Base-by-base conservation (phyloP, 352 stramenopile genomes). In the Phytophthora multivora region DNA sequence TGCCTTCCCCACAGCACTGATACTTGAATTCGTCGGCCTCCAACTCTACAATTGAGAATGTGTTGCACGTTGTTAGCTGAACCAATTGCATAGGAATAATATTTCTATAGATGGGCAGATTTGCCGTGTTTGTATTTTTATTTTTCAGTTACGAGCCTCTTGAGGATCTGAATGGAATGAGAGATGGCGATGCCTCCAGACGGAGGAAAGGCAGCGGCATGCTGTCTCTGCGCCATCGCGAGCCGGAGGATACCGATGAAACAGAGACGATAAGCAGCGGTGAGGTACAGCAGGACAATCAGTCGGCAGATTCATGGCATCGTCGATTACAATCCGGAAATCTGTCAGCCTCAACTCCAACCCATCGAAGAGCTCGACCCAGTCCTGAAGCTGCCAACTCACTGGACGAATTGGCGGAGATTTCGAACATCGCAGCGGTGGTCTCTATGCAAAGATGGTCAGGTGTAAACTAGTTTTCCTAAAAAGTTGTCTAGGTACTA, bases 391-490 rank as follows among this genome's bases (percentile, higher is more conserved):
- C 48, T n/a, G 47, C 42, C 23, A 56, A 60, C 9, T 66, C 75
- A 7, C 52, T 77, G 30, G 69, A 71, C 5, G 70, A 85, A 30
- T 63, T 79, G 41, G 45, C 77, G 15, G 73, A 85, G 38, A 68
- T 75, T 47, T 79, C 76, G 4, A 59, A 57, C 25, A 59, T 68
- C 18, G 73, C 78, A 35, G 73, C 75, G 1, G 68, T 72, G 16
- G 50, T 85, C 19, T 59, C 58, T 7, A 41, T 85, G 5, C 75
- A 85, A 61, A 66, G 73, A 65, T 85, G 70, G 70, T 70, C 50
- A 48, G 49, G 26, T 16, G 9, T 45, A n/a, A 5, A 28, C n/a
- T n/a, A 40, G 35, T 40, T 19, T 40, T n/a, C 9, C 35, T 2
- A 7, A 8, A n/a, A 19, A 16, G 7, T 7, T 1, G 19, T 18